These are phyloP conservation scores for Funneliformis caledonium DNA, from an alignment of 371 early-diverging fungal species.

Conservation along the genomic window DNA sequence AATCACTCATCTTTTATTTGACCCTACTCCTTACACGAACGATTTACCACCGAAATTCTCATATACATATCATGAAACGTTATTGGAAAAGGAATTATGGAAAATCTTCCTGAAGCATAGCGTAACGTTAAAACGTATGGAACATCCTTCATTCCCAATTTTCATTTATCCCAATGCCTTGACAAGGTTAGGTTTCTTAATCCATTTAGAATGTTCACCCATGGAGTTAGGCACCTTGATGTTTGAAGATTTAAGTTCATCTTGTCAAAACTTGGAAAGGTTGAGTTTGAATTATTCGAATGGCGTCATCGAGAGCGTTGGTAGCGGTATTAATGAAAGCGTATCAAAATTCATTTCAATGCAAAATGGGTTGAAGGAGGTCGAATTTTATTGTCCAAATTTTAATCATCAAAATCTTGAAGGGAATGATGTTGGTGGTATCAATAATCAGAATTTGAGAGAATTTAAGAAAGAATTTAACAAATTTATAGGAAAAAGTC, in stretches of 20 bases:
- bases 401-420: not conserved
- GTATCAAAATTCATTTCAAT: not conserved
- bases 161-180: not conserved
- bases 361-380: not conserved
- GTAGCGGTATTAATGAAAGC: not conserved
- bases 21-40: not conserved
- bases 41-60: not conserved
- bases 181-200: not conserved
- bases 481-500: not conserved
- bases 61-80: not conserved
- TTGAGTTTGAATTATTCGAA: not conserved
- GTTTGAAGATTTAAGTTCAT: not conserved
- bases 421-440: not conserved
- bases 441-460: not conserved
- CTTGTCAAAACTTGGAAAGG: not conserved
- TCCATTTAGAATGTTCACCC: not conserved
- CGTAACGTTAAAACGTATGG: not conserved
- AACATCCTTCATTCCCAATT: not conserved
- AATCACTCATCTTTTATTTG: not conserved
- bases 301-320: not conserved
- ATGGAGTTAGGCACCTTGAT: not conserved
- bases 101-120: not conserved
- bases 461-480: not conserved
- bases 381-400: not conserved
- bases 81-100: not conserved